Conservation (phyloP, 257 asterid genomes). For the Catharanthus roseus region DNA sequence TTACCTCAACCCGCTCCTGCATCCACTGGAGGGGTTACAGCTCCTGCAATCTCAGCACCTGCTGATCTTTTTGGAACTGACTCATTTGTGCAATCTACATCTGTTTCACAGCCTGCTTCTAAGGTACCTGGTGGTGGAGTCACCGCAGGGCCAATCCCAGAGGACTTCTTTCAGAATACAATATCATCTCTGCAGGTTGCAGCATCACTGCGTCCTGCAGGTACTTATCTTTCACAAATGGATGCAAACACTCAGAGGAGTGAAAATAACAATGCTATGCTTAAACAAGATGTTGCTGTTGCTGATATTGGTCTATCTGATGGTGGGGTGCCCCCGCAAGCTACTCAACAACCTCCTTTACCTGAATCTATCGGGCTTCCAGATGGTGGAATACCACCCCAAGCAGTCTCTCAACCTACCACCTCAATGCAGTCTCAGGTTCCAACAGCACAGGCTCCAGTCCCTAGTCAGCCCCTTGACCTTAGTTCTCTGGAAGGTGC, state of each 20-base stretch:
- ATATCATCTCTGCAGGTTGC: conserved; percentile 86
- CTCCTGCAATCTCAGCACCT: conserved; percentile 52
- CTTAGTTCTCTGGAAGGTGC: conserved; percentile 94
- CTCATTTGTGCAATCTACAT: conserved; percentile 50
- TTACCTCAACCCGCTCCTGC: conserved; percentile 58
- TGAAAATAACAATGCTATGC: conserved; percentile 38
- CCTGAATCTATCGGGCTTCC: conserved; percentile 69
- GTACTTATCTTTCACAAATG: conserved; percentile 61
- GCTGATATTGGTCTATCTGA: conserved; percentile 55
- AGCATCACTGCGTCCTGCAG: conserved; percentile 81
- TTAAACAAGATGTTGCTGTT: conserved; percentile 44
- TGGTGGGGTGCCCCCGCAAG: conserved; percentile 76
- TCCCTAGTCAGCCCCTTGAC: conserved; percentile 74
- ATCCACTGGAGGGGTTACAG: conserved; percentile 33
- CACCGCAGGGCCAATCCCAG: conserved; percentile 81
- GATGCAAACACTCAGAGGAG: conserved; percentile 58
- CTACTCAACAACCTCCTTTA: conserved; percentile 56
- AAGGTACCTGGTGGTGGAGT: conserved; percentile 50
- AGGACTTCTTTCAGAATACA: conserved; percentile 97
- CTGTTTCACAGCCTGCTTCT: conserved; percentile 47
- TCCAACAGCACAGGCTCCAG: conserved; percentile 42
- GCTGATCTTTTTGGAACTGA: conserved; percentile 68
- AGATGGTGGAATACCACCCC: conserved; percentile 84
- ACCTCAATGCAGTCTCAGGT: conserved; percentile 39
- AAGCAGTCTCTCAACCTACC: conserved; percentile 41